Evolutionary conservation across 202 grass and related monocot species (phyloP).

Genomic region (Brachypodium distachyon): DNA sequence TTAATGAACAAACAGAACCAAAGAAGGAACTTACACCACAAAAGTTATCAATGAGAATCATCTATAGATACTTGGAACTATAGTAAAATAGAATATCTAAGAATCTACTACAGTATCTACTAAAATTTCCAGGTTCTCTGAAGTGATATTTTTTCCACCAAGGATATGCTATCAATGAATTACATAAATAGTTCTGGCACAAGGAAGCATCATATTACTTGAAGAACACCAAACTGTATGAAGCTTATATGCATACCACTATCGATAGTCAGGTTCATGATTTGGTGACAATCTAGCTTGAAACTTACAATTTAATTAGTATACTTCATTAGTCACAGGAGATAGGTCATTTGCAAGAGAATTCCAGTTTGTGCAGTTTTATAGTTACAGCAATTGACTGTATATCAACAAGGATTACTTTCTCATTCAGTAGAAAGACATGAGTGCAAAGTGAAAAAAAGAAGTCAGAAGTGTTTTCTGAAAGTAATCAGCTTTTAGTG

Average conservation of each 20-base stretch:
- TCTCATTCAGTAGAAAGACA: neutral
- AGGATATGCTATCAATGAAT: neutral
- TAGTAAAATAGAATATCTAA: neutral
- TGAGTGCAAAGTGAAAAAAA: neutral
- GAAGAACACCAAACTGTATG: neutral
- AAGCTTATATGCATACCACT: neutral
- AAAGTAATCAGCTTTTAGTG: neutral
- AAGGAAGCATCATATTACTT: neutral
- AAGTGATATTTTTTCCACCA: neutral
- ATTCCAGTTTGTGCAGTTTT: neutral
- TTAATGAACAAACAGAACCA: neutral
- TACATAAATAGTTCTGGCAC: neutral
- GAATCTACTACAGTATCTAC: neutral
- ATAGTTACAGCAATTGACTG: neutral
- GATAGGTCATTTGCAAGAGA: neutral
- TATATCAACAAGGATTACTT: neutral
- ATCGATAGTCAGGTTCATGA: neutral
- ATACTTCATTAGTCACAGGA: neutral
- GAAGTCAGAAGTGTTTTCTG: neutral
- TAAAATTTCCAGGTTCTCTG: neutral
- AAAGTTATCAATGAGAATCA: neutral
- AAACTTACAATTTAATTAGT: neutral
- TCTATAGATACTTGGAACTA: neutral
- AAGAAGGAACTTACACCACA: neutral
- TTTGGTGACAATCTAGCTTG: neutral